Evolutionary conservation across 2,329 filamentous ascomycete genomes (phyloP), one percentile per base, ranked within the genome.

Genomic region (Eutypella sp.): DNA sequence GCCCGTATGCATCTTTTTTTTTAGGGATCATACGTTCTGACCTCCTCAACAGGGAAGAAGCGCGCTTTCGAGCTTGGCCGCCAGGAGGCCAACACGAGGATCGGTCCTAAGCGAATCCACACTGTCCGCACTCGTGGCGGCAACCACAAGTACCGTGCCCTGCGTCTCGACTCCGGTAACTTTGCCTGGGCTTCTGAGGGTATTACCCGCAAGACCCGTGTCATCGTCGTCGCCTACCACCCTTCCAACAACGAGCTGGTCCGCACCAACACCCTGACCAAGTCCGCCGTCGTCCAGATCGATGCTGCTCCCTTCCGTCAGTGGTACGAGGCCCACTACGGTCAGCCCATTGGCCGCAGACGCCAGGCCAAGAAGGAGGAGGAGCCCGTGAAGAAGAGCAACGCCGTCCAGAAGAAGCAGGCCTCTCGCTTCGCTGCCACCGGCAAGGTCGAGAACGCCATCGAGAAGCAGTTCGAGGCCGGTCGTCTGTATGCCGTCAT

Each of bases 281-380:
- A 91, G 80, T 89, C 89, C 70, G 93, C 93, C 78, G 89, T 99
- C 68, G 89, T 99, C 73, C 93, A 99, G 82, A 80, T 99, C 76
- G 93, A 99, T 75, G 93, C 95, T 66, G 89, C 93, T 57, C 93
- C 93, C 62, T 99, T 99, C 89, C 84, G 93, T 73, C 92, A 97
- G 80, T 99, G 93, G 93, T 99, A 95, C 79, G 93, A 99, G 85
- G 89, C 93, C 63, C 93, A 99, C 87, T 99, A 99, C 83, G 93
- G 93, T 70, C 82, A 89, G 75, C 65, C 79, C 65, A 71, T 99
- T 57, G 93, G 93, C 72, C 88, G 91, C 66, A 87, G 86, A 76
- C 89, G 91, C 77, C 90, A 96, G 81, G 81, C 85, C 73, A 91
- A 95, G 75, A 81, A 82, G 70, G 70, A 78, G 57, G 73, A 76